These are phyloP conservation scores for Citrus glauca DNA, from an alignment of 345 rosid species.

Conservation along the genomic window DNA sequence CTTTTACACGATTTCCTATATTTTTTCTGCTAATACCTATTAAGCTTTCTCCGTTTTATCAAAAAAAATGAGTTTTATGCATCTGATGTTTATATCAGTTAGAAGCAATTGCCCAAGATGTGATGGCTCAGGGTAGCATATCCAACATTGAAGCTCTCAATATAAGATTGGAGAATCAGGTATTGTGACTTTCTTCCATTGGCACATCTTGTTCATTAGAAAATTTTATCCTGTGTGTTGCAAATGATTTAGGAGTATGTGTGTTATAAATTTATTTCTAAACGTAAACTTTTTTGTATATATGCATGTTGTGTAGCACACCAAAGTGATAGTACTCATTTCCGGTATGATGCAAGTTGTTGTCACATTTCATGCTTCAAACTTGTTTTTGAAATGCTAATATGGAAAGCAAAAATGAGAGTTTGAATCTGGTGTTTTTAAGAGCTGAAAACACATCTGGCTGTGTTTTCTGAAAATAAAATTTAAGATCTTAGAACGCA, in stretches of 20 bases:
- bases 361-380: not conserved
- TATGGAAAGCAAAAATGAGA: not conserved
- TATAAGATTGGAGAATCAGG: conserved; percentile 74
- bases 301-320: not conserved
- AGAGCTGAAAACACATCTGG: not conserved
- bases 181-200: conserved; percentile 20
- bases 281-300: not conserved
- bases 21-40: not conserved
- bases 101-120: conserved; percentile 79
- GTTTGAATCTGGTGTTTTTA: not conserved
- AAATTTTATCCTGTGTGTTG: not conserved
- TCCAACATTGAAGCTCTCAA: conserved; percentile 67
- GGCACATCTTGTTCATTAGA: not conserved
- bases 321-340: not conserved
- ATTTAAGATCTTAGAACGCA: not conserved
- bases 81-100: conserved; percentile 38
- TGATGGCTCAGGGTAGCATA: conserved; percentile 64
- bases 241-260: not conserved
- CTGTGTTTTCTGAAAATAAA: not conserved
- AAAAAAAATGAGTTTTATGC: not conserved
- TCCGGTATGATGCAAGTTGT: not conserved
- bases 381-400: not conserved
- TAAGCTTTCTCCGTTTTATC: not conserved
- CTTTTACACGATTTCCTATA: not conserved
- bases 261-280: not conserved